Evolutionary conservation across 805 yeast species (phyloP), one percentile per base, ranked within the genome.

Genomic region (Schwanniomyces yamadae): DNA sequence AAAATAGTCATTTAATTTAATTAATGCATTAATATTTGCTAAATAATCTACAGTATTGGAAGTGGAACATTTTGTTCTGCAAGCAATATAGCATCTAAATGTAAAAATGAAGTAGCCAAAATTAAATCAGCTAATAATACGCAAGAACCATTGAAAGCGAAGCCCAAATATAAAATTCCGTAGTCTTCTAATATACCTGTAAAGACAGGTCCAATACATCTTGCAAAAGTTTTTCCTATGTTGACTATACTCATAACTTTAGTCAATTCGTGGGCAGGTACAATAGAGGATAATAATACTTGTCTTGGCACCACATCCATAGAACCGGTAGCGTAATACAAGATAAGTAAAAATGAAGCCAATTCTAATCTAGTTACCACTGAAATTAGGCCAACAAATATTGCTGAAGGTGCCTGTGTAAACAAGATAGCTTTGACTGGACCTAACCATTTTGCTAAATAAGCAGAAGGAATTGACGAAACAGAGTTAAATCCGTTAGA

Each of bases 231-330:
- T 57, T 88, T 87, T 17, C 84, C 88, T 24, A 89, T 80, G 52
- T 88, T 89, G 7, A 89, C 95, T 1, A 84, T 67, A 2, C 96
- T 96, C 79, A 89, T 73, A 1, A 84, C 89, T 47, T 71, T 75
- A 2, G 95, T 80, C 31, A 90, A 63, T 32, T 86, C 93, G 8
- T 67, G 58, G 9, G 74, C 71, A 11, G 72, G 69, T 25, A 89
- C 78, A 14, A 87, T 65, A 2, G 84, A 71, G 0, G 95, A 80
- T 33, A 89, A 60, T 26, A 89, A 66, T 6, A 88, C 77, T 59
- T 88, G 96, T 34, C 97, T 75, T 5, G 96, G 96, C 3, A 88
- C 93, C 19, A 88, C 95, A 55, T 89, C 97, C 90, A 89, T 87
- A 1, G 90, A 78, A 2, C 81, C 69, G 0, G 87, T 77, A 2